Evolutionary conservation across 306 rosid genomes (phyloP), one percentile per base, ranked within the genome.

Genomic region (Castanospermum australe): DNA sequence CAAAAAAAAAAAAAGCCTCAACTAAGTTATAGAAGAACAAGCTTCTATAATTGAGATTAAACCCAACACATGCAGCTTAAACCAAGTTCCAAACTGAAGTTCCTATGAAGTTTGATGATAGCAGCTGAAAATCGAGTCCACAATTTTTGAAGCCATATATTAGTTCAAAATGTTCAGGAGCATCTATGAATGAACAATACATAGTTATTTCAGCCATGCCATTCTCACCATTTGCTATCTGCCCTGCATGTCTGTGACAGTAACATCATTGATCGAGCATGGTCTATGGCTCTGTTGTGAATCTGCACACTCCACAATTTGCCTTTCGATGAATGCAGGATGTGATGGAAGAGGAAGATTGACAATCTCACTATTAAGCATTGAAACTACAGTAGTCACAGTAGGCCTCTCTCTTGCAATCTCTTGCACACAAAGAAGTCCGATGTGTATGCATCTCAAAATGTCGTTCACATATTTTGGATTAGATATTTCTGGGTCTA

Each of bases 391-490:
- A 18, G 41, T 33, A 5, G 82, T 6, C 77, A 78, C 13, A 20
- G 9, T 18, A 6, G 82, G 82, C 41, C 71, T 59, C 8, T 79
- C 28, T 35, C 41, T 45, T 57, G 82, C 77, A 18, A 42, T 8
- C 20, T 79, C 68, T 69, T 79, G 77, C 24, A 15, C 45, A 59
- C 82, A 69, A 7, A 79, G 28, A 32, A 69, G 82, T 8, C 82
- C 76, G 0, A 67, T 59, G 47, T 68, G 76, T 10, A 68, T 56
- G 47, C 82, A 71, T 22, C 76, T 71, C 12, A 44, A 15, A 0
- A 82, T 71, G 4, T 82, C 82, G 6, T 28, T 22, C 22, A 8
- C 2, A 51, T 51, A 28, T 4, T 13, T 11, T 60, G 44, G 22
- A 30, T 77, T 8, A 15, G 10, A 77, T 77, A 77, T 63, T 7